These are phyloP conservation scores for Persicaria tinctoria DNA, from an alignment of 148 eudicot species.

Conservation along the genomic window DNA sequence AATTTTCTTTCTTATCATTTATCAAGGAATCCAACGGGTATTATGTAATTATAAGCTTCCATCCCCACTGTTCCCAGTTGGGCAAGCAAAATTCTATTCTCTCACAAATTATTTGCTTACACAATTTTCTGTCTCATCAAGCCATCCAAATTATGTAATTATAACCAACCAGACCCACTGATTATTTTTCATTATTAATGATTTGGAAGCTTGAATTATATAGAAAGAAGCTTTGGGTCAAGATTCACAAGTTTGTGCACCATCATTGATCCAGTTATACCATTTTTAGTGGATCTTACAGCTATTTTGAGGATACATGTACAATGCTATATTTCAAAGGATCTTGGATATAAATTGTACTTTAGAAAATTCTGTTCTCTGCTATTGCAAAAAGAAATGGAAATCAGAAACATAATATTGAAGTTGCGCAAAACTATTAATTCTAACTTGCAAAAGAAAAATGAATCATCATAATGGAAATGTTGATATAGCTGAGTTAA, in stretches of 20 bases:
- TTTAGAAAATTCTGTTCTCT: background rate
- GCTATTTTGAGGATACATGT: background rate
- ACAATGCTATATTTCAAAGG: background rate
- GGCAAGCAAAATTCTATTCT: background rate
- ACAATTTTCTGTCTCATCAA: background rate
- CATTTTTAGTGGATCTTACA: background rate
- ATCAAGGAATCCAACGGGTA: background rate
- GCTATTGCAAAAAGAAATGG: constrained; percentile 1
- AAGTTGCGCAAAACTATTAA: background rate
- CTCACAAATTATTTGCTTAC: background rate
- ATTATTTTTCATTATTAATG: background rate
- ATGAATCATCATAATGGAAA: background rate
- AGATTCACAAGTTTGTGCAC: background rate
- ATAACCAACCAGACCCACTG: background rate
- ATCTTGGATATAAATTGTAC: background rate
- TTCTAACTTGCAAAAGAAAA: background rate
- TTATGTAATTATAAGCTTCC: background rate
- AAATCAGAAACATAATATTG: background rate
- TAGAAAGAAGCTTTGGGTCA: background rate
- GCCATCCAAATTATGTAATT: background rate
- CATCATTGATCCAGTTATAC: background rate
- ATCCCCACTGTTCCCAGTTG: background rate
- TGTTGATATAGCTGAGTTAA: background rate
- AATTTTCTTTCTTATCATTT: background rate
- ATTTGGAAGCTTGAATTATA: background rate